Base-by-base conservation (phyloP, 352 stramenopile species). In the Pythium rishiriense region DNA sequence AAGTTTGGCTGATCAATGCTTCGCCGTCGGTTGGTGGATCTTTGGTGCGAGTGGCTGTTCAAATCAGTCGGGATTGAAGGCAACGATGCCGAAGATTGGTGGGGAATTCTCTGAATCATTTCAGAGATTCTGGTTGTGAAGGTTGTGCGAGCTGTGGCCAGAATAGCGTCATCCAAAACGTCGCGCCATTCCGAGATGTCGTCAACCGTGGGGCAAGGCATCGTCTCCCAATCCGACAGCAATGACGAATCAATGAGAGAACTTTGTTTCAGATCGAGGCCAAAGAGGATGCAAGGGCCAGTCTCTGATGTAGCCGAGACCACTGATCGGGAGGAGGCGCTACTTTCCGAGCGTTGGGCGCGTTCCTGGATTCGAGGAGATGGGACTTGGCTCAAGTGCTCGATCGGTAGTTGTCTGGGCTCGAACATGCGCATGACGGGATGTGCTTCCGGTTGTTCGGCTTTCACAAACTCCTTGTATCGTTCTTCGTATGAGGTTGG, bases 381-480 rank as follows among this genome's bases (percentile, higher is more conserved):
- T n/a, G n/a, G n/a, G n/a, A n/a, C n/a, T n/a, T n/a, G n/a, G n/a
- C n/a, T n/a, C n/a, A n/a, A 41, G 5, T 61, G 33, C 8, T n/a
- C 5, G 41, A 10, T 28, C 39, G 24, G 2, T 31, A 39, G 5
- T 29, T 7, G 21, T 62, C 43, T 62, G 0, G 48, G 63, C 28
- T 70, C 49, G n/a, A 65, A 61, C 25, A 62, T 29, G n/a, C 61
- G 78, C 19, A 87, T 55, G 3, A 89, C 57, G 9, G 75, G 21
- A 81, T 68, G 0, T 71, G 48, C 14, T 72, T 62, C 53, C 37
- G 61, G 53, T 24, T 59, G 65, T 31, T 75, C 51, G 0, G 62
- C 68, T 35, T 72, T 62, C 17, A 80, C 66, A 41, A 78, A 86
- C 4, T 74, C 37, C 41, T 81, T 51, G 64, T 88, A 91, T 43